Base-by-base conservation (phyloP, 371 early-diverging fungal species). In the Mortierella sp. region DNA sequence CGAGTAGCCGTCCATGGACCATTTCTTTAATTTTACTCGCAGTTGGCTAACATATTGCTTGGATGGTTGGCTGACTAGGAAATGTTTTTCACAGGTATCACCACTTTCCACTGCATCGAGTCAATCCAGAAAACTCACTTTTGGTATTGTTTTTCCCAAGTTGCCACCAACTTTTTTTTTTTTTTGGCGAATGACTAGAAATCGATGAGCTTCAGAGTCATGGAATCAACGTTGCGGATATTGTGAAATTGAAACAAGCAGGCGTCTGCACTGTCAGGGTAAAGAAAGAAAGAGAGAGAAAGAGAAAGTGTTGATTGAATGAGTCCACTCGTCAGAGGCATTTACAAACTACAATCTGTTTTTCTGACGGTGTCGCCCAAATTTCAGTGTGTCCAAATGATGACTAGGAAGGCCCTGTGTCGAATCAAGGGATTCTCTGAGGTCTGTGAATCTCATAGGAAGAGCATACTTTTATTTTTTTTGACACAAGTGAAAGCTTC, bases 401-500 rank as follows among this genome's bases (percentile, higher is more conserved):
- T 87, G 57, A 94, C 94, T 14, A 86, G 84, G 59, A 87, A 87
- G 59, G 84, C 79, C 59, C 80, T 97, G 2, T 72, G 86, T 45
- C 90, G 89, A 50, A 90, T 95, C 70, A 95, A 94, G 75, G 95
- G 95, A 0, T 74, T 95, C 47, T 91, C 92, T n/a, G 95, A 95
- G 79, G 77, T 72, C 29, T 18, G 59, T 7, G 11, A 50, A 50
- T n/a, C 16, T 50, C 5, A 50, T n/a, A 14, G n/a, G 50, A 50
- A 6, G 5, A 14, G 14, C 50, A 50, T 37, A 25, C 26, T 45
- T 23, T 12, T 7, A 23, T 23, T 7, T 1, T 16, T 26, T 23
- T 19, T 21, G 6, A 50, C 29, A 16, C 28, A 45, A 23, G 21
- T 5, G 14, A 6, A 23, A 44, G 25, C 43, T 23, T 47, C 4